Conservation (phyloP, 169 alveolate species). For the Neospora caninum region DNA sequence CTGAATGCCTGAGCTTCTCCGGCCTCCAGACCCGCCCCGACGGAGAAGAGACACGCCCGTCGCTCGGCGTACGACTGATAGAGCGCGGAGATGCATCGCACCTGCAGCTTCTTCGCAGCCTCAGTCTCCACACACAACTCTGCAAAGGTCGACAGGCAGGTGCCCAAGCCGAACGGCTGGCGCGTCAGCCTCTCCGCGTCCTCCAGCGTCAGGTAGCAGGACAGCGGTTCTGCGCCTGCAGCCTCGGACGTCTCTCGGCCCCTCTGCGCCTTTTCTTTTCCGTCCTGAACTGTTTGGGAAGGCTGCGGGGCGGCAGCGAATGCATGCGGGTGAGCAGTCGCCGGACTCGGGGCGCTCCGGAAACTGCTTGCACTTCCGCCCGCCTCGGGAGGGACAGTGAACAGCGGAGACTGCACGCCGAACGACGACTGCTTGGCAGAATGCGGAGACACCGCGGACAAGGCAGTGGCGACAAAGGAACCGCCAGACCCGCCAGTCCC, state of each 20-base stretch:
- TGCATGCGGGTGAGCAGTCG: background rate
- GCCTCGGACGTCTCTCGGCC: constrained; percentile 12
- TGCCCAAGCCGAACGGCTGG: constrained; percentile 63
- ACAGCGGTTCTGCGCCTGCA: constrained; percentile 41
- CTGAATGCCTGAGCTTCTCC: background rate
- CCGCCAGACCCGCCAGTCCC: background rate
- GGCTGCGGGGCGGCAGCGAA: background rate
- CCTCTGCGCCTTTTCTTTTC: background rate
- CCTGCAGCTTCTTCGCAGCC: constrained; percentile 53
- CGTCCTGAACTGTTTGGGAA: background rate
- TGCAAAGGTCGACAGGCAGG: constrained; percentile 44
- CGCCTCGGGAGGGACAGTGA: background rate
- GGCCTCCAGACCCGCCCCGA: constrained; percentile 63
- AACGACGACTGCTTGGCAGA: background rate
- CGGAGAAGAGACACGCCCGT: constrained; percentile 58
- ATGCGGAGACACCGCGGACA: background rate
- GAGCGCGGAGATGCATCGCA: constrained; percentile 56
- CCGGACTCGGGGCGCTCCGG: too few relatives aligned
- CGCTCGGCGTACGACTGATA: constrained; percentile 67
- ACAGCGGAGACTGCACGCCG: background rate
- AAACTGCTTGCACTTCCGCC: too few relatives aligned
- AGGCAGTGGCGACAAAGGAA: background rate
- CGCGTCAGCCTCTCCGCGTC: constrained; percentile 64
- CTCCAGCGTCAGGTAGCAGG: constrained; percentile 38
- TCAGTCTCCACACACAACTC: constrained; percentile 52